These are phyloP conservation scores for Dothidotthia symphoricarpi DNA, from an alignment of 2,329 filamentous ascomycete species.

Conservation along the genomic window DNA sequence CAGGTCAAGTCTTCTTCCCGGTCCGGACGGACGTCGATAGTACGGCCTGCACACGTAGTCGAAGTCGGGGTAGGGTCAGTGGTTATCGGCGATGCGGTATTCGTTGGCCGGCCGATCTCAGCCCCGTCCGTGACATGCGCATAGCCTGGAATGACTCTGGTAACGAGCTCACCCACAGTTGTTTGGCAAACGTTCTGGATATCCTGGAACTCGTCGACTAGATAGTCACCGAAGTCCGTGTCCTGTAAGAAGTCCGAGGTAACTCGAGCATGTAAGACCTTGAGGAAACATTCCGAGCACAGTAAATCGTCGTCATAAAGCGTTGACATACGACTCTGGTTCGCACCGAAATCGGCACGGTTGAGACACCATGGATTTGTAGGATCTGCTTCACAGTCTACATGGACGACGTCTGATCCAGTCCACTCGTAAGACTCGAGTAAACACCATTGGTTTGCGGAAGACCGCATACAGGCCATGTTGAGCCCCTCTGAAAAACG, in stretches of 20 bases:
- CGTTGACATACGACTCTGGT: slow-evolving; percentile 1
- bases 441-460: slow-evolving; percentile 1
- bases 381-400: slow-evolving; percentile 1
- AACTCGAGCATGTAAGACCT: slow-evolving; percentile 1
- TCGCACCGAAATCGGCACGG: not conserved
- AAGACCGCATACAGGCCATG: not conserved
- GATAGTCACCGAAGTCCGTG: slow-evolving; percentile 1
- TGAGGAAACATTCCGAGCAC: slow-evolving; percentile 2
- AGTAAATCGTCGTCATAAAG: slow-evolving; percentile 1
- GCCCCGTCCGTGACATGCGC: not conserved
- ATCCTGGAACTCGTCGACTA: slow-evolving; percentile 2
- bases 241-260: slow-evolving; percentile 1
- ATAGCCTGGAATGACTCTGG: not conserved
- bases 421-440: slow-evolving; percentile 2
- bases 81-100: too few species aligned
- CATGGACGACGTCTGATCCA: not conserved
- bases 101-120: not conserved
- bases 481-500: not conserved
- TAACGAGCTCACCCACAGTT: too few species aligned
- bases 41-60: too few species aligned
- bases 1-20: too few species aligned
- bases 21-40: too few species aligned
- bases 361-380: slow-evolving; percentile 1
- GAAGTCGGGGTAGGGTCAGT: too few species aligned
- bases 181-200: slow-evolving; percentile 1